phyloP scores from a whole-genome alignment of 2,329 filamentous ascomycete genomes.

The Colletotrichum kahawae region DNA sequence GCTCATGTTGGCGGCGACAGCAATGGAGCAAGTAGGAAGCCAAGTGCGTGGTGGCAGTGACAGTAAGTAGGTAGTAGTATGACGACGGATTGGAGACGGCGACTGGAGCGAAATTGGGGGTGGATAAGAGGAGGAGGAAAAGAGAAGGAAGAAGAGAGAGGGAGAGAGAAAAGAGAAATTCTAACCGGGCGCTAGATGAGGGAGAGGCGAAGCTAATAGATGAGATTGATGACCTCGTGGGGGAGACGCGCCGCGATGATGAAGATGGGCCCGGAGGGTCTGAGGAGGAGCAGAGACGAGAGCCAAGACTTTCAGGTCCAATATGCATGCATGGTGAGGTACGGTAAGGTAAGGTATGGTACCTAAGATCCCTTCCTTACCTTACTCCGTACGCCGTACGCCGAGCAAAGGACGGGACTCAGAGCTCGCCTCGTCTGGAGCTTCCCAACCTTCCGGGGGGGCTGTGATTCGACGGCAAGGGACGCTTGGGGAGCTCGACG shows the following conservation, averaged over 20 bases:
- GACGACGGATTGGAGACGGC: background rate
- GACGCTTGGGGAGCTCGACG: constrained; percentile 3
- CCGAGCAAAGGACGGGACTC: background rate
- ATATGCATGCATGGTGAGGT: background rate
- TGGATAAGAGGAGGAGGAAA: background rate
- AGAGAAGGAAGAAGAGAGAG: background rate
- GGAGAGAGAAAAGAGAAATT: background rate
- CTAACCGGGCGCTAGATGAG: background rate
- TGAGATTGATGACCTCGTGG: constrained; percentile 18
- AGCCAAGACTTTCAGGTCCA: background rate
- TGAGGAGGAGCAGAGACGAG: background rate
- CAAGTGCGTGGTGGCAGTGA: background rate
- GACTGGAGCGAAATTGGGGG: background rate
- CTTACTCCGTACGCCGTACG: too few species aligned
- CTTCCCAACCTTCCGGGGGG: background rate
- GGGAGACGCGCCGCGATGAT: background rate
- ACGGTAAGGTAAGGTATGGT: background rate
- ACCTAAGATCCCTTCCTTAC: too few species aligned
- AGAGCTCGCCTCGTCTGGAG: constrained; percentile 6
- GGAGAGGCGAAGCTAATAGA: constrained; percentile 8
- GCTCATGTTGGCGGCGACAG: constrained; percentile 9
- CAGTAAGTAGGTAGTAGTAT: background rate
- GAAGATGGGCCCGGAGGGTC: constrained; percentile 11
- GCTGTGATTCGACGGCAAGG: background rate
- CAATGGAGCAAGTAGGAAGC: background rate